phyloP scores from a whole-genome alignment of 331 rosid species.

The Acacia pycnantha region DNA sequence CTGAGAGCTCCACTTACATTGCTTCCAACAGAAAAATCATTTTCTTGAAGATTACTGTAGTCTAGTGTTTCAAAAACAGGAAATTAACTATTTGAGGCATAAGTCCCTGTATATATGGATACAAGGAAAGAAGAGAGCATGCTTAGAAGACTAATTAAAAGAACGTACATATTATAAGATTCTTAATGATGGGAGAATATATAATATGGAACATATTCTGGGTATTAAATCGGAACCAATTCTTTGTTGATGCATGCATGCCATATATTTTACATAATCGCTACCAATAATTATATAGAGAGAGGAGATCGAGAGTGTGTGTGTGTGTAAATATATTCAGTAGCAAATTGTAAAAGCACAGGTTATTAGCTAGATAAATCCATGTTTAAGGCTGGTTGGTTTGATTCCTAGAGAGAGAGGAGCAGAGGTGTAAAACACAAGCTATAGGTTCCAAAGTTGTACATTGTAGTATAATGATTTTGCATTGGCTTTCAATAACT shows the following conservation, averaged over 20 bases:
- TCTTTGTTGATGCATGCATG: neutral
- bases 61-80: conserved; percentile 46
- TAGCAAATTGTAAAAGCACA: neutral
- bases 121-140: neutral
- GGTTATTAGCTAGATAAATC: neutral
- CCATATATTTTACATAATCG: no score
- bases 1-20: conserved; percentile 91
- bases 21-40: conserved; percentile 77
- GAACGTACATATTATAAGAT: neutral
- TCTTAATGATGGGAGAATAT: neutral
- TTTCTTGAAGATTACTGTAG: conserved; percentile 92
- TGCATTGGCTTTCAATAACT: neutral
- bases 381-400: neutral
- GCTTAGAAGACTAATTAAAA: neutral
- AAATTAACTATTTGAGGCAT: conserved; percentile 20
- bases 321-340: neutral
- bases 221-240: neutral
- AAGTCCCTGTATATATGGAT: neutral
- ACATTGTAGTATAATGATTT: neutral
- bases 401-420: neutral
- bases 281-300: neutral
- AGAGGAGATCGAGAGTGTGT: neutral
- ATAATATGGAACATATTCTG: neutral
- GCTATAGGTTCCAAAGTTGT: neutral
- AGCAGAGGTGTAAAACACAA: neutral